Evolutionary conservation across 495 filamentous ascomycete species (phyloP).

Genomic region (Filosporella fistucella): DNA sequence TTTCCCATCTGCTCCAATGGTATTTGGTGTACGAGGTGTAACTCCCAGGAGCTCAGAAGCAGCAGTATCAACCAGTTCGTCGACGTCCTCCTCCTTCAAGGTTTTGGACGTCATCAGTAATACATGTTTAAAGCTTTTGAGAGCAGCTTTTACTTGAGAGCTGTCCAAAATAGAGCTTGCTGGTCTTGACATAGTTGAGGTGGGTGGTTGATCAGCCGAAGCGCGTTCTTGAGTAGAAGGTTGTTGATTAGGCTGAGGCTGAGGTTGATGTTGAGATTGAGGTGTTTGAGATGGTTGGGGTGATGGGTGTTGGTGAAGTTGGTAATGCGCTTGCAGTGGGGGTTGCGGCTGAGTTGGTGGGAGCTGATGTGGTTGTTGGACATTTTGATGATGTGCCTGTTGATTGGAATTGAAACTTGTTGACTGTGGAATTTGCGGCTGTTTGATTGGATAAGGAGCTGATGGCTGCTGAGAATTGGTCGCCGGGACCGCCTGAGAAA

Average conservation of each 20-base stretch:
- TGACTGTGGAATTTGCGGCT: no score
- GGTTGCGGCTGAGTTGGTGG: background rate
- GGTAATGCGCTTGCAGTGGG: background rate
- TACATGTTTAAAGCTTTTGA: background rate
- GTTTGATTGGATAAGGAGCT: no score
- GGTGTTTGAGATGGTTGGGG: constrained; percentile 1
- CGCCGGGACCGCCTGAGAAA: background rate
- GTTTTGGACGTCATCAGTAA: background rate
- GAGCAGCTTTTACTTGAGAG: background rate
- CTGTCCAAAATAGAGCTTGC: no score
- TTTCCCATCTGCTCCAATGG: no score
- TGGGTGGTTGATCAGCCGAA: background rate
- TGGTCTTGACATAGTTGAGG: background rate
- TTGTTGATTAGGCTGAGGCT: background rate
- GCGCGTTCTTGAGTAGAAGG: background rate
- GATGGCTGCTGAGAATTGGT: no score
- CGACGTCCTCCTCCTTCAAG: background rate
- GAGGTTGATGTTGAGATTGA: constrained; percentile 4
- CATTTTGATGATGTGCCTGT: background rate
- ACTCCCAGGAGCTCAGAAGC: no score
- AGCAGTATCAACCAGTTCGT: no score
- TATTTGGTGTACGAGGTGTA: no score
- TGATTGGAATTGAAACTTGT: no score
- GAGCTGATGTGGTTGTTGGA: background rate
- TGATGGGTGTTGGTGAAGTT: background rate